Evolutionary conservation across 129 eudicot genomes (phyloP), one percentile per base, ranked within the genome.

Genomic region (Kitagawia praeruptora): DNA sequence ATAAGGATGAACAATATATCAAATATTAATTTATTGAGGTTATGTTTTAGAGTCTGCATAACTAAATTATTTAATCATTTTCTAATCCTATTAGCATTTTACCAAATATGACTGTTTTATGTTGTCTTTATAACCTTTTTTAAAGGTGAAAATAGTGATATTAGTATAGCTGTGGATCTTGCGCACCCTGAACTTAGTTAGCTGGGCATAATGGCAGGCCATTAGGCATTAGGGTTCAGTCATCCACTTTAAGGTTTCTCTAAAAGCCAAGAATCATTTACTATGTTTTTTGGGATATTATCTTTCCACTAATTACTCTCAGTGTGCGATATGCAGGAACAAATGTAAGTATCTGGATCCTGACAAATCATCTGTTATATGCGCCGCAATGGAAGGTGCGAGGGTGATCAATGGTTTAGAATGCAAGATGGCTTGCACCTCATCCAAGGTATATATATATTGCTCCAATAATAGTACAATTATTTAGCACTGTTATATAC

Each of bases 361-460:
- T 74, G 96, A 91, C 81, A 97, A 91, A 81, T 83, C 85, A 77
- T 78, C 87, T 75, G 90, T 90, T 47, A 77, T 84, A 21, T 79
- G 87, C 46, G 61, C 81, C 81, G 95, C 97, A 79, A 88, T 86
- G 85, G 92, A 91, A 80, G 89, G 89, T 80, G 88, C 80, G 21
- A 77, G 77, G 3, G 76, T 82, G 81, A 82, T 87, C 75, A 89
- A 94, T 85, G 97, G 97, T 75, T 90, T 94, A 86, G 98, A 94
- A 85, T 91, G 91, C 88, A 91, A 91, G 90, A 88, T 94, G 91
- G 85, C 93, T 78, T 85, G 96, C 82, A 82, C 82, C 87, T 85
- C 96, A 38, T 94, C 92, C 40, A 91, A 94, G 98, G 98, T n/a
- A n/a, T n/a, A 8, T 72, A 18, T 16, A n/a, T 41, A 12, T 21